These are phyloP conservation scores for Vachellia pachyceras DNA, from an alignment of 306 rosid species.

Conservation along the genomic window DNA sequence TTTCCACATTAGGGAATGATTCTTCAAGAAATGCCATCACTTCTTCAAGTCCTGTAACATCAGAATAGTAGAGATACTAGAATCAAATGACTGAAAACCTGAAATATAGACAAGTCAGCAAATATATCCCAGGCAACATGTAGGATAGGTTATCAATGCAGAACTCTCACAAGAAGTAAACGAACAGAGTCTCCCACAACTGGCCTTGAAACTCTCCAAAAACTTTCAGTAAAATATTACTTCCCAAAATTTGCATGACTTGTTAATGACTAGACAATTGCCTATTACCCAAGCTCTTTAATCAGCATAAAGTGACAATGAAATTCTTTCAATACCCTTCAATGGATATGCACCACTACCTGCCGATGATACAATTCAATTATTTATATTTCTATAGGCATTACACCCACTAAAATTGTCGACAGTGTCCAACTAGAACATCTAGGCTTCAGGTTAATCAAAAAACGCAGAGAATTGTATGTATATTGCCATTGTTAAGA, in stretches of 20 bases:
- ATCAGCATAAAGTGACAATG: not conserved
- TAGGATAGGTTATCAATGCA: not conserved
- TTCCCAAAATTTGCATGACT: not conserved
- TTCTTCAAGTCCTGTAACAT: constrained; percentile 83
- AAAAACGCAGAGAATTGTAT: not conserved
- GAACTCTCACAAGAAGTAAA: constrained; percentile 19
- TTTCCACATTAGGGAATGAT: constrained; percentile 77
- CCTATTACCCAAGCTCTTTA: not conserved
- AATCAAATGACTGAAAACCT: constrained; percentile 19
- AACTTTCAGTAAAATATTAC: not conserved
- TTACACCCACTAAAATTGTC: constrained; percentile 3
- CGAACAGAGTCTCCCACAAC: not conserved
- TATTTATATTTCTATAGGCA: not conserved
- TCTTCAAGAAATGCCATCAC: constrained; percentile 80
- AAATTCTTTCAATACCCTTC: not conserved
- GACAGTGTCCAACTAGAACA: not conserved
- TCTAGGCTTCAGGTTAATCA: not conserved
- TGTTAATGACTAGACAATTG: constrained; percentile 5
- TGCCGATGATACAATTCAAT: not conserved
- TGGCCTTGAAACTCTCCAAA: not conserved
- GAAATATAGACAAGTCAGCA: constrained; percentile 32
- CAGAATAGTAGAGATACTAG: constrained; percentile 37
- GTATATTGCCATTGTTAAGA: not conserved
- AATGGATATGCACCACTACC: not conserved
- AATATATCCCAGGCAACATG: constrained; percentile 15